Conservation (phyloP, 306 rosid genomes). For the Lathyrus tuberosus region DNA sequence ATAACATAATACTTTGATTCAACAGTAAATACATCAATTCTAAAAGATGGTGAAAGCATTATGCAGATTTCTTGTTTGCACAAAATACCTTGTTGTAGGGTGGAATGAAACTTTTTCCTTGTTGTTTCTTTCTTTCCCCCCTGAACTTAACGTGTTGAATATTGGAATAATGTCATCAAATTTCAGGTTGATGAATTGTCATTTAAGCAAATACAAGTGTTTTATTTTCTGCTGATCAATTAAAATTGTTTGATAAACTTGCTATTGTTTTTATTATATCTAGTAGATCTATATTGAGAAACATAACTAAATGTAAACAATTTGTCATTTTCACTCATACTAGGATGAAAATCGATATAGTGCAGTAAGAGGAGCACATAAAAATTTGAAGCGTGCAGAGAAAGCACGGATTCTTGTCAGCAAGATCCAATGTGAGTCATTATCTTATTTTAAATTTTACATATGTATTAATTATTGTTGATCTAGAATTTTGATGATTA, state of each 20-base stretch:
- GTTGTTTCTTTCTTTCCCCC: conserved; percentile 1
- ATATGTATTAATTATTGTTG: conserved; percentile 16
- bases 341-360: conserved; percentile 91
- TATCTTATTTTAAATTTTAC: not conserved
- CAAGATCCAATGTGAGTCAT: conserved; percentile 75
- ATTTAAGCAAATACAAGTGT: not conserved
- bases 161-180: not conserved
- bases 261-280: conserved; percentile 9
- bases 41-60: not conserved
- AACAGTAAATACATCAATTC: not conserved
- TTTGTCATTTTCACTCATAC: conserved; percentile 29
- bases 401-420: conserved; percentile 76
- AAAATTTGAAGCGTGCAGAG: conserved; percentile 90
- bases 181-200: conserved; percentile 29
- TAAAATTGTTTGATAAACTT: not conserved
- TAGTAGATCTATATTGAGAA: conserved; percentile 19
- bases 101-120: not conserved
- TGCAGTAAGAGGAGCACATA: conserved; percentile 94
- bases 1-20: no score
- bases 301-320: not conserved
- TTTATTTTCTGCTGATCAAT: not conserved
- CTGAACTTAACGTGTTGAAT: conserved; percentile 14
- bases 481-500: conserved; percentile 20
- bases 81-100: not conserved
- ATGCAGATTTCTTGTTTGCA: conserved; percentile 13